phyloP scores from a whole-genome alignment of 305 asterid genomes.

The Plantago lanceolata region DNA sequence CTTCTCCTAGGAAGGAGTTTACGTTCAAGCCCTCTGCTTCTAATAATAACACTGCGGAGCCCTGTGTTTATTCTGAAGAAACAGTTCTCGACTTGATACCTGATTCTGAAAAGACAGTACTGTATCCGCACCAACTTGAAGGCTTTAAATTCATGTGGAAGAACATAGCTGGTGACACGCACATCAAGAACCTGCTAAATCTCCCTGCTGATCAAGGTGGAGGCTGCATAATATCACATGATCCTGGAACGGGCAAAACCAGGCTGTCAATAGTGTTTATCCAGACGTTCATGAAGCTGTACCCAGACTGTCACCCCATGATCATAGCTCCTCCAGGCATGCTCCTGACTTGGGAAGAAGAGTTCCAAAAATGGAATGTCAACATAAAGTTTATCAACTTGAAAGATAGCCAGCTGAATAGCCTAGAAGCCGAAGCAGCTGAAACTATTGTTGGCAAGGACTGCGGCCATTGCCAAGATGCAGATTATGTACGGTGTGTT shows the following conservation, averaged over 20 bases:
- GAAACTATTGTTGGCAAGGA: background rate
- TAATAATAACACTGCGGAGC: constrained; percentile 11
- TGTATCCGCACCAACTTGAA: constrained; percentile 59
- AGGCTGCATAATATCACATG: constrained; percentile 76
- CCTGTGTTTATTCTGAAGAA: constrained; percentile 21
- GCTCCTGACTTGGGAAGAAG: constrained; percentile 64
- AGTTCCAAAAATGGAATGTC: constrained; percentile 45
- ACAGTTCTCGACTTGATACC: constrained; percentile 50
- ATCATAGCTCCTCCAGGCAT: constrained; percentile 65
- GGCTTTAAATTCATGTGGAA: constrained; percentile 61
- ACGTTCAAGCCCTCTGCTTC: constrained; percentile 12
- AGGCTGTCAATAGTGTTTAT: constrained; percentile 55
- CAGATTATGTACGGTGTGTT: constrained; percentile 21
- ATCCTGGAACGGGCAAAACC: constrained; percentile 77
- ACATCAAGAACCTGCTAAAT: constrained; percentile 30
- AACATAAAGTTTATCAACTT: constrained; percentile 47
- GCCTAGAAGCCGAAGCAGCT: constrained; percentile 26
- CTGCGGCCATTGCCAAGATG: background rate
- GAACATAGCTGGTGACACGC: constrained; percentile 51
- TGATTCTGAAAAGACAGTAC: constrained; percentile 10
- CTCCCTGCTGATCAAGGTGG: constrained; percentile 31
- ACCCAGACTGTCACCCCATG: constrained; percentile 48
- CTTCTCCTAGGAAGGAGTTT: constrained; percentile 12
- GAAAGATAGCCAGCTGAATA: constrained; percentile 33
- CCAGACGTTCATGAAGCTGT: constrained; percentile 44